These are phyloP conservation scores for Spathaspora girioi DNA, from an alignment of 805 yeast genomes.

Conservation along the genomic window DNA sequence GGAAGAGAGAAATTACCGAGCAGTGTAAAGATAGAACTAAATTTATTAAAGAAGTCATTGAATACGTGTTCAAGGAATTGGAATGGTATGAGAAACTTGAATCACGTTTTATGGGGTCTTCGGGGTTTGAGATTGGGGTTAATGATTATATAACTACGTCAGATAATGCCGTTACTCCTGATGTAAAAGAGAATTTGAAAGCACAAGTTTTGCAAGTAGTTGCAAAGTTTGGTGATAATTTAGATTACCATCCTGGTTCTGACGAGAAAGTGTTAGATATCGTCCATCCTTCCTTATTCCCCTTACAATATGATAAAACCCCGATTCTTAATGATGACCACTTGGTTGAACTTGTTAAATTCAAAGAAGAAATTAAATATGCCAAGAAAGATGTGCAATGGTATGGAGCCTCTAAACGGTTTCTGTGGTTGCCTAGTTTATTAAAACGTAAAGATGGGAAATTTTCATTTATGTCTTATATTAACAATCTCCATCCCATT, in stretches of 20 bases:
- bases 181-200: slow-evolving; percentile 9
- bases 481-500: slow-evolving; percentile 38
- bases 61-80: slow-evolving; percentile 26
- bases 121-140: slow-evolving; percentile 12
- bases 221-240: slow-evolving; percentile 9
- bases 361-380: slow-evolving; percentile 5
- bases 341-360: slow-evolving; percentile 8
- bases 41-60: slow-evolving; percentile 15
- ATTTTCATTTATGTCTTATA: slow-evolving; percentile 26
- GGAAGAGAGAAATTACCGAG: slow-evolving; percentile 15
- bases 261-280: slow-evolving; percentile 35
- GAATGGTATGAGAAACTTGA: slow-evolving; percentile 21
- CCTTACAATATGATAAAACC: slow-evolving; percentile 28
- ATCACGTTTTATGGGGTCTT: not conserved
- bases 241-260: slow-evolving; percentile 37
- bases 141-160: slow-evolving; percentile 18
- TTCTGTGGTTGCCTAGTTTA: slow-evolving; percentile 37
- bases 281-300: slow-evolving; percentile 40
- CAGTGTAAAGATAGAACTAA: slow-evolving; percentile 11
- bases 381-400: slow-evolving; percentile 11
- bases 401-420: slow-evolving; percentile 18
- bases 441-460: slow-evolving; percentile 9
- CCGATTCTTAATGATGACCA: slow-evolving; percentile 11
- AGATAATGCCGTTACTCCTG: slow-evolving; percentile 14
- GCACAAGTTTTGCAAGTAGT: slow-evolving; percentile 11